phyloP scores from a whole-genome alignment of 768 basidiomycete species.

The Astraeus odoratus region DNA sequence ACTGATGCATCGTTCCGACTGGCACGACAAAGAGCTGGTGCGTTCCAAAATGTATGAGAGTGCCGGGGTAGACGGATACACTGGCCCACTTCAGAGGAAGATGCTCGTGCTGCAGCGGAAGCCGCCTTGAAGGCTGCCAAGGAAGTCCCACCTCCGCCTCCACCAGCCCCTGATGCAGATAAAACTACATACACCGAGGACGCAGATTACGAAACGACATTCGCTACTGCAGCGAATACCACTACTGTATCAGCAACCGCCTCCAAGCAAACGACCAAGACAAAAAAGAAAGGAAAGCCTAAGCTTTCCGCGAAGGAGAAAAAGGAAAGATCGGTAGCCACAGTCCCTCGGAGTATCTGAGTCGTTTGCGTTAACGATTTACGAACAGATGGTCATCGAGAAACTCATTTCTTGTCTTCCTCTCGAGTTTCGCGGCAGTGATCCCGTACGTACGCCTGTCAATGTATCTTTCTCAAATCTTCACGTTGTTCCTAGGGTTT shows the following conservation, averaged over 20 bases:
- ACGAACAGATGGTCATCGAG: conserved; percentile 54
- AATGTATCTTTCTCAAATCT: not conserved
- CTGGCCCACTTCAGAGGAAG: conserved; percentile 40
- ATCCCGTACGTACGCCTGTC: conserved; percentile 54
- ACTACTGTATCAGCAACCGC: conserved; percentile 25
- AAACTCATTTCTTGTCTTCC: conserved; percentile 71
- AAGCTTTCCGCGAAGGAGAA: conserved; percentile 76
- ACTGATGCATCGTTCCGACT: conserved; percentile 51
- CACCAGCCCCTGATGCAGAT: conserved; percentile 20
- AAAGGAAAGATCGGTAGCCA: conserved; percentile 71
- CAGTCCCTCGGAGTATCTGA: conserved; percentile 11
- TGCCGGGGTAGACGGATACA: not conserved
- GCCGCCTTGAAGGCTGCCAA: conserved; percentile 39
- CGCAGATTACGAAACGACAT: conserved; percentile 30
- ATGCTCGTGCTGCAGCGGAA: conserved; percentile 45
- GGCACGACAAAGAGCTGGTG: conserved; percentile 57
- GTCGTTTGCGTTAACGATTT: not conserved
- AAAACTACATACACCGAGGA: conserved; percentile 25
- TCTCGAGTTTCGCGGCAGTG: conserved; percentile 84
- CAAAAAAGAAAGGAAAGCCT: conserved; percentile 50
- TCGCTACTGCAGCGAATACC: conserved; percentile 18
- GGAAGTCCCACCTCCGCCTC: conserved; percentile 22
- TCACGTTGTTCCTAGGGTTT: conserved; percentile 41
- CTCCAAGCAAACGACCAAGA: conserved; percentile 38
- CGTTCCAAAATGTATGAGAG: conserved; percentile 5